These are phyloP conservation scores for Xylaria bambusicola DNA, from an alignment of 495 filamentous ascomycete species.

Conservation along the genomic window DNA sequence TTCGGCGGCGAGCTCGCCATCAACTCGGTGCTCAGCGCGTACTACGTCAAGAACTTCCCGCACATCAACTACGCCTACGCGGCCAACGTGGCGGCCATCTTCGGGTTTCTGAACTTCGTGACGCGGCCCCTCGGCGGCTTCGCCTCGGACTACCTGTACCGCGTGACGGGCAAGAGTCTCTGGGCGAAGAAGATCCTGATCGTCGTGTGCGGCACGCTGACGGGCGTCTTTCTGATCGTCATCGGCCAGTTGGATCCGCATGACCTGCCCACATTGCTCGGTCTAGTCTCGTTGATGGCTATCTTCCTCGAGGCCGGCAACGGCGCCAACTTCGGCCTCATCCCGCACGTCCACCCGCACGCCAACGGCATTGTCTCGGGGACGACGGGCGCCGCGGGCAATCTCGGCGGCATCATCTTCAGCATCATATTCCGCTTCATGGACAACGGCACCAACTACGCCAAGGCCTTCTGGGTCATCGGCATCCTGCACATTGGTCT, in stretches of 20 bases:
- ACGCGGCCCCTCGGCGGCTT: conserved; percentile 76
- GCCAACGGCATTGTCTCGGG: conserved; percentile 72
- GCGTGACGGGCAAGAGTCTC: conserved; percentile 53
- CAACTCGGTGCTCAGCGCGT: conserved; percentile 77
- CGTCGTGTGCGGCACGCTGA: conserved; percentile 60
- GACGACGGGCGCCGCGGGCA: conserved; percentile 75
- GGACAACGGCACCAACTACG: conserved; percentile 61
- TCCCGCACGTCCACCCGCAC: conserved; percentile 80
- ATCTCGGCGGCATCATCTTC: conserved; percentile 84
- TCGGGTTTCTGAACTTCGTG: conserved; percentile 81
- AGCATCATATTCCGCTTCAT: conserved; percentile 81
- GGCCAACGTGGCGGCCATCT: conserved; percentile 84
- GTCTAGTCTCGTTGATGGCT: conserved; percentile 69
- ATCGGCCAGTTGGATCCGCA: conserved; percentile 69
- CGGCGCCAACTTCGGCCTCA: conserved; percentile 80
- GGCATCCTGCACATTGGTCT: conserved; percentile 72
- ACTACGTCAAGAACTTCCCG: conserved; percentile 79
- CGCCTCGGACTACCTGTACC: conserved; percentile 72
- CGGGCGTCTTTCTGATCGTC: conserved; percentile 67
- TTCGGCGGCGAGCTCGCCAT: conserved; percentile 86
- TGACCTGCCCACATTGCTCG: conserved; percentile 66
- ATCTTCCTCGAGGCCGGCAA: conserved; percentile 85
- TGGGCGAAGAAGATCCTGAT: conserved; percentile 80
- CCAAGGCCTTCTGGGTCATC: conserved; percentile 75
- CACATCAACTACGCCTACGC: conserved; percentile 69